Percentiles rank a stretch among this genome's conserved stretches.
These are phyloP conservation scores for Carex cristatella DNA, from an alignment of 176 grass and related monocot genomes.

Conservation along the genomic window DNA sequence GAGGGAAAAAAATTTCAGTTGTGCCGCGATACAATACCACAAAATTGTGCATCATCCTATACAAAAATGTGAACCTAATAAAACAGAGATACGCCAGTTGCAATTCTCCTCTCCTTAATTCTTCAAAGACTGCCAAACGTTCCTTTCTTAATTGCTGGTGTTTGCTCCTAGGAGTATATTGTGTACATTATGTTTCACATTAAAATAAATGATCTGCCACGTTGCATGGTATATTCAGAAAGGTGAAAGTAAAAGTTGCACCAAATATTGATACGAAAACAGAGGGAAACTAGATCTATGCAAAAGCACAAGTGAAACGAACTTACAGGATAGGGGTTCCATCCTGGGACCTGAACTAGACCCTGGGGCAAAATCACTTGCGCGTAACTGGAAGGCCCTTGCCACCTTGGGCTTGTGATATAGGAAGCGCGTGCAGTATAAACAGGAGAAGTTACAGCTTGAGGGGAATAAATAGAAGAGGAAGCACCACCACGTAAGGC, in stretches of 20 bases:
- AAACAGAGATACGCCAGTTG: neutral
- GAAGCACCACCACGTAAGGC: constrained; percentile 36
- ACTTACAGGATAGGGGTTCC: constrained; percentile 83
- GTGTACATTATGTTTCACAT: neutral
- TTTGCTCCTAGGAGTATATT: neutral
- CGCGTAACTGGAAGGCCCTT: constrained; percentile 76
- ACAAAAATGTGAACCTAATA: neutral
- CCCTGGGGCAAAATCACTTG: constrained; percentile 89
- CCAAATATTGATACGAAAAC: neutral
- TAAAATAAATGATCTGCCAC: neutral
- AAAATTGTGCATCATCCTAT: neutral
- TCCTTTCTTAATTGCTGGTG: neutral
- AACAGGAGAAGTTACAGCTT: constrained; percentile 55
- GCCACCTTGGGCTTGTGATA: constrained; percentile 80
- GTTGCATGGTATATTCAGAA: constrained; percentile 9
- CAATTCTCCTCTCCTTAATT: neutral
- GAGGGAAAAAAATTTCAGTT: neutral
- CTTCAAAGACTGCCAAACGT: neutral
- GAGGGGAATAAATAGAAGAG: constrained; percentile 56
- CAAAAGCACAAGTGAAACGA: constrained; percentile 7
- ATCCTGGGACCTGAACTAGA: constrained; percentile 71
- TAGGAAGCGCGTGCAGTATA: constrained; percentile 64
- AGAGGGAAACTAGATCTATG: neutral
- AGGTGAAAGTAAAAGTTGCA: neutral
- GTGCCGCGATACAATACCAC: neutral